phyloP scores from a whole-genome alignment of 1,284 basidiomycete genomes.

The Papiliotrema nemorosa region DNA sequence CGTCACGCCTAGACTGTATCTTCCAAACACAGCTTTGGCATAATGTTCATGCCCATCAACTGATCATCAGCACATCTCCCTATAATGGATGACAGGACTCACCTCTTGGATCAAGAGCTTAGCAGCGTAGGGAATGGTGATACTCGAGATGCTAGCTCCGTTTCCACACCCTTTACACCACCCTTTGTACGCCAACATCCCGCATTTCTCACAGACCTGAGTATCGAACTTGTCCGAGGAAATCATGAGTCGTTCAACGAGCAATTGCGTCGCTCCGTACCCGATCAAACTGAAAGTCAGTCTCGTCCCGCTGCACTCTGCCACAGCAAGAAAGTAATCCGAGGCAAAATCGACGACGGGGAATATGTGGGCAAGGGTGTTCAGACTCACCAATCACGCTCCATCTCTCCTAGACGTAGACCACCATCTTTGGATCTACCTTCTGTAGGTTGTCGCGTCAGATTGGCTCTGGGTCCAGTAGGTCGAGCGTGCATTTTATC shows the following conservation, averaged over 20 bases:
- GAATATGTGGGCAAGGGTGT: slow-evolving; percentile 22
- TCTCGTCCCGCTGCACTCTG: not conserved
- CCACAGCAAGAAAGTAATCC: not conserved
- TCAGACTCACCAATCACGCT: slow-evolving; percentile 71
- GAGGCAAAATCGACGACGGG: not conserved
- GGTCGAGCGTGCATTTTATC: slow-evolving; percentile 99
- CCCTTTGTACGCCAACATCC: slow-evolving; percentile 87
- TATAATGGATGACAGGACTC: slow-evolving; percentile 25
- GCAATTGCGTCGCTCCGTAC: slow-evolving; percentile 91
- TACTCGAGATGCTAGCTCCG: slow-evolving; percentile 89
- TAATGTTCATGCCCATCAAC: slow-evolving; percentile 93
- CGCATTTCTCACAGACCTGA: slow-evolving; percentile 91
- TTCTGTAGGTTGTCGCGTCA: slow-evolving; percentile 97
- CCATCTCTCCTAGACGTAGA: slow-evolving; percentile 97
- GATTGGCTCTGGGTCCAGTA: slow-evolving; percentile 89
- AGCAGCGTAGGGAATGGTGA: slow-evolving; percentile 98
- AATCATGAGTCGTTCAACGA: slow-evolving; percentile 96
- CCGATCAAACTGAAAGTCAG: slow-evolving; percentile 64
- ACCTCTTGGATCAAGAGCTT: slow-evolving; percentile 97
- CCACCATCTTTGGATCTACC: slow-evolving; percentile 97
- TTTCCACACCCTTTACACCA: slow-evolving; percentile 97
- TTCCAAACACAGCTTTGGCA: slow-evolving; percentile 77
- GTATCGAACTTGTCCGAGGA: slow-evolving; percentile 97
- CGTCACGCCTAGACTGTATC: slow-evolving; percentile 41
- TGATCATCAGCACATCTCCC: slow-evolving; percentile 35